Evolutionary conservation across 202 grass and related monocot species (phyloP).

Genomic region (Alloteropsis angusta): DNA sequence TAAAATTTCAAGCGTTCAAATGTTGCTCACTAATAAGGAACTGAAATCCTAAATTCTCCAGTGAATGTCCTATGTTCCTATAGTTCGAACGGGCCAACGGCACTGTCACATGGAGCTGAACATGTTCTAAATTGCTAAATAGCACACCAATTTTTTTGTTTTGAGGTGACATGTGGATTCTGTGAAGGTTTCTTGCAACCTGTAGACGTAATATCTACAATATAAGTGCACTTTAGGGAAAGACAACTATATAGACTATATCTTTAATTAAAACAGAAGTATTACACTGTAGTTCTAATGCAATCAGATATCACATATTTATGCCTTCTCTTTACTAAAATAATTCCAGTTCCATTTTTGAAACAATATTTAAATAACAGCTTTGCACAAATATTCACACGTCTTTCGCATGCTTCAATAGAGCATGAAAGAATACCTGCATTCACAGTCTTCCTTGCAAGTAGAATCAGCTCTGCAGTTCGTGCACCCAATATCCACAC

Average conservation of each 20-base stretch:
- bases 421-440: slow-evolving; percentile 56
- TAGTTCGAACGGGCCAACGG: neutral
- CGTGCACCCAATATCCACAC: slow-evolving; percentile 65
- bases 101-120: neutral
- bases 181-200: neutral
- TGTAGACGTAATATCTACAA: too few species aligned
- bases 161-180: neutral
- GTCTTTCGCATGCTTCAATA: neutral
- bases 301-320: neutral
- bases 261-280: neutral
- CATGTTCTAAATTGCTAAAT: neutral
- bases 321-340: slow-evolving; percentile 17
- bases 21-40: neutral
- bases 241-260: neutral
- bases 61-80: neutral
- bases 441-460: slow-evolving; percentile 94
- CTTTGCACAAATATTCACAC: neutral
- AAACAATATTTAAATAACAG: neutral
- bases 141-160: neutral
- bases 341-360: slow-evolving; percentile 1
- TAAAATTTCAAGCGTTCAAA: neutral
- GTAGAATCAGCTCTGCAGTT: slow-evolving; percentile 67
- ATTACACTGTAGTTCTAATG: neutral
- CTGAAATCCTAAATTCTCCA: neutral
- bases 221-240: neutral